Evolutionary conservation across 148 eudicot species (phyloP), one percentile per base, ranked within the genome.

Genomic region (Camellia granthamiana): DNA sequence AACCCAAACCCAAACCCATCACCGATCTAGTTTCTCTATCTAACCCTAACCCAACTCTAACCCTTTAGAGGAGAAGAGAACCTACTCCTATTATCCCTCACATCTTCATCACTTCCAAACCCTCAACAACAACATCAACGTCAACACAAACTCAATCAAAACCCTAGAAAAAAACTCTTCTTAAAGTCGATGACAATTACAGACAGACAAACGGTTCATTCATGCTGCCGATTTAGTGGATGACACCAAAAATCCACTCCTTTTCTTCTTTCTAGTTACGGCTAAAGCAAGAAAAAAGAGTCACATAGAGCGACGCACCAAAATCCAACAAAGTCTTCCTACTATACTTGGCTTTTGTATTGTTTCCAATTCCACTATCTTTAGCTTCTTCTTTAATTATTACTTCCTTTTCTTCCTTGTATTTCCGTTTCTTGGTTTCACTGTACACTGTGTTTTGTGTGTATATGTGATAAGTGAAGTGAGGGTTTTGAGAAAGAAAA

Each of bases 21-120:
- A 21, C 75, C 59, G 75, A 51, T 72, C 75, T 51, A 47, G 5
- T 70, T 18, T 52, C 23, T 44, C 60, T 44, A 72, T 80, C 77
- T 73, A 72, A 80, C 78, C 77, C 82, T 80, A 80, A 80, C 69
- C 78, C 73, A 38, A 61, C 46, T 4, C 58, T 49, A 3, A 62
- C 58, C 47, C 1, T 7, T 52, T 6, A 2, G 21, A 4, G 13
- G 2, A 8, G 3, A 69, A 69, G 54, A 69, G 12, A 69, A 44
- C 55, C 73, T 16, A 44, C 9, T 21, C 75, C 75, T 11, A 2
- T 72, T 30, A 30, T 30, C 38, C 43, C n/a, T 52, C 60, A 67
- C 75, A 51, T 72, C 60, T 72, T 23, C 75, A 44, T 70, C 75
- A 23, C 75, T 49, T 42, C 75, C 75, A 52, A 72, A 72, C 75